phyloP scores from a whole-genome alignment of 805 yeast genomes.

The Zygotorulaspora sp. region DNA sequence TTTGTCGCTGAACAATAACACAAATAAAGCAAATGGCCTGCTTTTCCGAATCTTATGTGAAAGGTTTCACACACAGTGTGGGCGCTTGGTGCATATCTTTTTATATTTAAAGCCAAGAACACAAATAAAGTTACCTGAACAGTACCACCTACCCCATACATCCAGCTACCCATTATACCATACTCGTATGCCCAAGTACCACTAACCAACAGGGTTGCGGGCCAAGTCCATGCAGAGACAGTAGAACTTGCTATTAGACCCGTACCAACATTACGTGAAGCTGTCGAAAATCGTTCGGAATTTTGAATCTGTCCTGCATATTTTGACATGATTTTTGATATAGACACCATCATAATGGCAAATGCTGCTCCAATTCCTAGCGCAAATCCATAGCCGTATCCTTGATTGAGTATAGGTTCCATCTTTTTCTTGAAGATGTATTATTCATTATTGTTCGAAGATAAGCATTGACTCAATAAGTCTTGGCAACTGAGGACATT shows the following conservation, averaged over 20 bases:
- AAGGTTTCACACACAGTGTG: conserved; percentile 41
- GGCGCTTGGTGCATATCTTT: conserved; percentile 40
- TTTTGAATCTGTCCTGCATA: conserved; percentile 39
- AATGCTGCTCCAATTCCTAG: conserved; percentile 42
- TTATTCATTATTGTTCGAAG: not conserved
- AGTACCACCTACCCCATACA: conserved; percentile 38
- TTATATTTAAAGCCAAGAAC: conserved; percentile 38
- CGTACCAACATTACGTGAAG: conserved; percentile 38
- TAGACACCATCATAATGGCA: conserved; percentile 38
- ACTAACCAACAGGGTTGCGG: conserved; percentile 39
- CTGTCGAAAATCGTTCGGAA: conserved; percentile 41
- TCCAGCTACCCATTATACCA: conserved; percentile 41
- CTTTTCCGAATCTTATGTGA: conserved; percentile 36
- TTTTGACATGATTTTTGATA: conserved; percentile 34
- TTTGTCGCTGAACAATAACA: conserved; percentile 39
- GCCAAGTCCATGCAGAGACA: conserved; percentile 46
- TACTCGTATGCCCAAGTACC: conserved; percentile 40
- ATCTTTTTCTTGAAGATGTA: no score
- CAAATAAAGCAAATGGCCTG: conserved; percentile 36
- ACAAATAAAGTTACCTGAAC: conserved; percentile 39
- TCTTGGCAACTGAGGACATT: no score
- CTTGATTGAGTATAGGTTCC: conserved; percentile 31
- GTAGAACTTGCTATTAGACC: conserved; percentile 38
- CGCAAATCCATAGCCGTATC: conserved; percentile 40
- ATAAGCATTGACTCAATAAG: not conserved